These are phyloP conservation scores for Trametes cubensis DNA, from an alignment of 768 basidiomycete genomes.

Conservation along the genomic window DNA sequence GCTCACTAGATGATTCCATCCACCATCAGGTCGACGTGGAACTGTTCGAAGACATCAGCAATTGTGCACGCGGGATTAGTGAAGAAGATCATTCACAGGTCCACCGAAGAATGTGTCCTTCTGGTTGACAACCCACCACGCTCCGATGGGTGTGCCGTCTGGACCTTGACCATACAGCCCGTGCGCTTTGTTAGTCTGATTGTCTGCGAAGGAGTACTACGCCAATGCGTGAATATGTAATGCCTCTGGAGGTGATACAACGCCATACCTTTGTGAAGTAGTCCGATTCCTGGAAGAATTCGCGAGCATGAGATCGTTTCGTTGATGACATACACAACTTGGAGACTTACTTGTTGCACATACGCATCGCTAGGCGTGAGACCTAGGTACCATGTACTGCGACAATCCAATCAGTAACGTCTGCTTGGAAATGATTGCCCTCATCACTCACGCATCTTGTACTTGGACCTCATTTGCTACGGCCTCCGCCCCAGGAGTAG, in stretches of 20 bases:
- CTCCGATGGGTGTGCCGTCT: slow-evolving; percentile 26
- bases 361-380: slow-evolving; percentile 30
- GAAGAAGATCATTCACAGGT: slow-evolving; percentile 7
- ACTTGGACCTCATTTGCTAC: slow-evolving; percentile 26
- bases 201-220: slow-evolving; percentile 35
- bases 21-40: slow-evolving; percentile 25
- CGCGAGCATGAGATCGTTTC: background rate
- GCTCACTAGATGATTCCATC: slow-evolving; percentile 27
- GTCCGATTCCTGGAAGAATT: slow-evolving; percentile 29
- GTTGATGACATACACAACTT: too few species aligned
- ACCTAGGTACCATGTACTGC: slow-evolving; percentile 35
- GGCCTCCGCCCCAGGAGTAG: slow-evolving; percentile 27
- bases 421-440: background rate
- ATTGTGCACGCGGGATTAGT: background rate
- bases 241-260: background rate
- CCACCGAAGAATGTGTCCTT: slow-evolving; percentile 32
- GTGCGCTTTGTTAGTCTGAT: slow-evolving; percentile 37
- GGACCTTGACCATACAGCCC: slow-evolving; percentile 24
- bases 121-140: slow-evolving; percentile 36
- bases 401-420: too few species aligned
- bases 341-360: slow-evolving; percentile 23
- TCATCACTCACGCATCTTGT: slow-evolving; percentile 28
- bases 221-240: too few species aligned
- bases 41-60: slow-evolving; percentile 2
- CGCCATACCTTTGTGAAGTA: slow-evolving; percentile 31